phyloP scores from a whole-genome alignment of 106 monocot genomes.

The Chionographis japonica region DNA sequence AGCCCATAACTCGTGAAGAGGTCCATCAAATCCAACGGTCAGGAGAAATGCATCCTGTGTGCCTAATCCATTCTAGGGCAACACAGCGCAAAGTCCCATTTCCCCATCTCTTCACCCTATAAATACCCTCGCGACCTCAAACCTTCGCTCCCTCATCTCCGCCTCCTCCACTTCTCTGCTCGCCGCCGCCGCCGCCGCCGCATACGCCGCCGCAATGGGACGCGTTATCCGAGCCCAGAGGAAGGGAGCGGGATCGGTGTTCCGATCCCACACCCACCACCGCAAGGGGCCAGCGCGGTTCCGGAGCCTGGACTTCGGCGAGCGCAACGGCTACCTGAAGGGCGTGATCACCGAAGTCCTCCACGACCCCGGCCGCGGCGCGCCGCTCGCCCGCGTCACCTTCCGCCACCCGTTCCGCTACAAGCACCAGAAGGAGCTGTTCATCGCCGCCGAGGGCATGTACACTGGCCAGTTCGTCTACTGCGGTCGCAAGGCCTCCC shows the following conservation, averaged over 20 bases:
- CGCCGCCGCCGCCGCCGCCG: neutral
- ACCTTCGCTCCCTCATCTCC: neutral
- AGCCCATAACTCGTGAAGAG: no score
- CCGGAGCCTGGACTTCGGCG: slow-evolving; percentile 47
- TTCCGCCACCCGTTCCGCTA: slow-evolving; percentile 44
- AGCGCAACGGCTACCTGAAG: slow-evolving; percentile 61
- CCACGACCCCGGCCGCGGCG: slow-evolving; percentile 52
- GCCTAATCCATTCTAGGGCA: no score
- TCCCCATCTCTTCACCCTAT: neutral
- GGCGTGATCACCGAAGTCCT: slow-evolving; percentile 52
- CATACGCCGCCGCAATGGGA: slow-evolving; percentile 29
- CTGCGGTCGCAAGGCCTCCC: slow-evolving; percentile 47
- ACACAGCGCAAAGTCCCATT: no score
- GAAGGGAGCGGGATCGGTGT: slow-evolving; percentile 43
- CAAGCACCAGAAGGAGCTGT: slow-evolving; percentile 65
- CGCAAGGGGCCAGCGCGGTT: slow-evolving; percentile 47
- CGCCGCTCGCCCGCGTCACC: slow-evolving; percentile 35
- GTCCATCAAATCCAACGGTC: no score
- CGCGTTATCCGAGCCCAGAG: slow-evolving; percentile 49
- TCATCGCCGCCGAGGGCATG: slow-evolving; percentile 54
- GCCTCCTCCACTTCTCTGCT: no score
- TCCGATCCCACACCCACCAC: slow-evolving; percentile 43
- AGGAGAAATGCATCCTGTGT: no score
- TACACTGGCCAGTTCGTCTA: slow-evolving; percentile 56
- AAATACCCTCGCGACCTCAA: no score